A percentile compares a stretch with the other conserved stretches of the same genome.
Conservation (phyloP, 805 yeast species). For the Starmerella vitae region DNA sequence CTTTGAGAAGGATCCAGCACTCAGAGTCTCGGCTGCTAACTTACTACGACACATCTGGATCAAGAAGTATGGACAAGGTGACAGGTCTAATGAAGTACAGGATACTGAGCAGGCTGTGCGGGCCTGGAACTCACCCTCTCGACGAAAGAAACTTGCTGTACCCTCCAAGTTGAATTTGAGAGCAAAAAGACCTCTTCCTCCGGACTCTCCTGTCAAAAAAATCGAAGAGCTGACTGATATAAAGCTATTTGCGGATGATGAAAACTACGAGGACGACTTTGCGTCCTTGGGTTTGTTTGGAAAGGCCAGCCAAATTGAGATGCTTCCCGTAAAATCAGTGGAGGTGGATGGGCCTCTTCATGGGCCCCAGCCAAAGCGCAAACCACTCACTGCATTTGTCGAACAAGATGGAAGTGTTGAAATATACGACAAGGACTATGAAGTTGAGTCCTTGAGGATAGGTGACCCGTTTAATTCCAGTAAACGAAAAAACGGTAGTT, state of each 20-base stretch:
- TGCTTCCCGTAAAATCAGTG: background rate
- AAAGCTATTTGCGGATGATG: conserved; percentile 1
- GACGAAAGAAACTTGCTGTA: conserved; percentile 15
- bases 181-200: background rate
- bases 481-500: background rate
- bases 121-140: conserved; percentile 22
- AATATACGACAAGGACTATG: conserved; percentile 16
- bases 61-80: conserved; percentile 14
- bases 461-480: background rate
- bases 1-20: conserved; percentile 53
- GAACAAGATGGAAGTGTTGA: conserved; percentile 26
- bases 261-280: conserved; percentile 15
- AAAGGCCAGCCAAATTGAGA: conserved; percentile 19
- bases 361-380: conserved; percentile 25
- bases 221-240: background rate
- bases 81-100: background rate
- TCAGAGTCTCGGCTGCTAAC: conserved; percentile 42
- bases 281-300: conserved; percentile 16
- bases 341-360: background rate
- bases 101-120: conserved; percentile 25
- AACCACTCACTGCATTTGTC: conserved; percentile 33
- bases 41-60: conserved; percentile 56
- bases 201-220: background rate
- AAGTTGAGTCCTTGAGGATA: conserved; percentile 27
- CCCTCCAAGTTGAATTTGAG: conserved; percentile 18